These are phyloP conservation scores for Aspergillus brunneoviolaceus DNA, from an alignment of 2,329 filamentous ascomycete genomes.

Conservation along the genomic window DNA sequence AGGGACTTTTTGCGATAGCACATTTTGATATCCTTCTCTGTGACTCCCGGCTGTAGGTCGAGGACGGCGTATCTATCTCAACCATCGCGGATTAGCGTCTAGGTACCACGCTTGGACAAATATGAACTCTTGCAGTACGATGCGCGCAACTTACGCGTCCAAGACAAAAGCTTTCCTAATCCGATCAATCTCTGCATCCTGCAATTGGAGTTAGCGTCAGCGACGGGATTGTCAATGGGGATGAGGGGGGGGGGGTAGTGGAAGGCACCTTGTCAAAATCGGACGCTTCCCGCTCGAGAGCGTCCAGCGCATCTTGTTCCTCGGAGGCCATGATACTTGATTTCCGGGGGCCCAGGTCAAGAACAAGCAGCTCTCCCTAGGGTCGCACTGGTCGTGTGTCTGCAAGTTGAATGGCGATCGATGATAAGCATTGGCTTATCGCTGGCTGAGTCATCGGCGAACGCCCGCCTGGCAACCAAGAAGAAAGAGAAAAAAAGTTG, in stretches of 20 bases:
- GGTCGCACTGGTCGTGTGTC: not conserved
- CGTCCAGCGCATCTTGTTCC: slow-evolving; percentile 74
- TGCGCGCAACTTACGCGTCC: slow-evolving; percentile 56
- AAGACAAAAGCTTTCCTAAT: slow-evolving; percentile 87
- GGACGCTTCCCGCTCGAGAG: slow-evolving; percentile 79
- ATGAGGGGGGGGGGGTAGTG: not conserved
- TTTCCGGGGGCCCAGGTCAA: not conserved
- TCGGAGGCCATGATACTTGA: slow-evolving; percentile 53
- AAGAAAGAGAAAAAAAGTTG: slow-evolving; percentile 29
- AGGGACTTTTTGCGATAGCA: slow-evolving; percentile 97
- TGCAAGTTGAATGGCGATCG: not conserved
- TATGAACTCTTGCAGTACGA: too few species aligned
- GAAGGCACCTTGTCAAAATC: slow-evolving; percentile 78
- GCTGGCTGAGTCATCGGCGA: slow-evolving; percentile 35
- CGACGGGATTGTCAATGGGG: not conserved
- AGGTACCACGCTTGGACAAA: too few species aligned
- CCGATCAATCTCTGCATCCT: slow-evolving; percentile 95
- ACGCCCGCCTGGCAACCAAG: slow-evolving; percentile 1
- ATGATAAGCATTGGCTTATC: slow-evolving; percentile 32
- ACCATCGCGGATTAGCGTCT: slow-evolving; percentile 4
- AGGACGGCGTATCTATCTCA: slow-evolving; percentile 77
- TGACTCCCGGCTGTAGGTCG: slow-evolving; percentile 90
- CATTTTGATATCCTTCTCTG: slow-evolving; percentile 93
- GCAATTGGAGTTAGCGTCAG: not conserved
- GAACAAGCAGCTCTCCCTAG: not conserved